Conservation (phyloP, 257 asterid genomes). For the Leonotis leonurus region DNA sequence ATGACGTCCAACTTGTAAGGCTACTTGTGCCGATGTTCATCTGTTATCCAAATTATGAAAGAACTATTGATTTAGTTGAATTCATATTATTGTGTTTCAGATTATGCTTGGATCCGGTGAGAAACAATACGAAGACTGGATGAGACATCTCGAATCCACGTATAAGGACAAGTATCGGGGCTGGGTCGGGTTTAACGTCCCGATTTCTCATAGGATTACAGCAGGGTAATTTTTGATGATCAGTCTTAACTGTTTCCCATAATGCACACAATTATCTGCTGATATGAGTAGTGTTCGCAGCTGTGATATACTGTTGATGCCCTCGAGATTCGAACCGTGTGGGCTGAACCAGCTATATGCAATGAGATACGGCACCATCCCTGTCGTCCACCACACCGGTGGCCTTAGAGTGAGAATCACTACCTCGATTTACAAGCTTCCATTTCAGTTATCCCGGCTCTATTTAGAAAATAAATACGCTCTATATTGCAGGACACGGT, state of each 20-base stretch:
- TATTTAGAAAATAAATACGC: too few species aligned
- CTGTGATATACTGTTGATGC: constrained; percentile 86
- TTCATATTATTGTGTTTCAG: constrained; percentile 34
- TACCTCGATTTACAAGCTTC: neutral
- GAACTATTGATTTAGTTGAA: too few species aligned
- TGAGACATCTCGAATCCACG: constrained; percentile 61
- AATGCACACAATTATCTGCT: neutral
- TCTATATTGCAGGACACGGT: constrained; percentile 99
- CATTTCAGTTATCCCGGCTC: too few species aligned
- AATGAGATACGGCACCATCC: constrained; percentile 89
- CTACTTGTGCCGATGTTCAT: neutral
- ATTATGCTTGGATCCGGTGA: constrained; percentile 99
- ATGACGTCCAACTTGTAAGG: constrained; percentile 83
- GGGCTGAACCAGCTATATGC: constrained; percentile 95
- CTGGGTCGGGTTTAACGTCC: constrained; percentile 97
- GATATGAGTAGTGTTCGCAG: constrained; percentile 37
- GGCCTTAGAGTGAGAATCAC: constrained; percentile 72
- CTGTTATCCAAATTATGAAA: neutral
- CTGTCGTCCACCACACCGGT: constrained; percentile 88
- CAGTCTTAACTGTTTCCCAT: neutral
- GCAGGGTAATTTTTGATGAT: constrained; percentile 60
- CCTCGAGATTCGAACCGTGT: constrained; percentile 97
- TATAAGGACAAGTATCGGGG: constrained; percentile 73
- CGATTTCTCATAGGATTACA: constrained; percentile 83
- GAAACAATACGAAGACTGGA: constrained; percentile 95